Evolutionary conservation across 805 yeast genomes (phyloP).

Genomic region (Starmerella floris): DNA sequence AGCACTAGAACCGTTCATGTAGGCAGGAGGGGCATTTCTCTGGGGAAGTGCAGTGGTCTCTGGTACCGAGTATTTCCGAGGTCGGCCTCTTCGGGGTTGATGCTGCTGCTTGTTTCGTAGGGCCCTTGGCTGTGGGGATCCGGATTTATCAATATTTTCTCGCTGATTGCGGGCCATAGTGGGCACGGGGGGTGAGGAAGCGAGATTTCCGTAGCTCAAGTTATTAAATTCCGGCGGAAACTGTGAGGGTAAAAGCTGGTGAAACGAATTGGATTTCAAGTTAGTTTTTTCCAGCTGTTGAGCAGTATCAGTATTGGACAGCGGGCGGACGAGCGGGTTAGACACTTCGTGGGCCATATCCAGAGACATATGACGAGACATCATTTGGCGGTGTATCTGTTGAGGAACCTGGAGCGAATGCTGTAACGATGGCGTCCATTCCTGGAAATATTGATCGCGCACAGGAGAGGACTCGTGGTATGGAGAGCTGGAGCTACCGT

Average conservation of each 20-base stretch:
- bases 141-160: not conserved
- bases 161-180: not conserved
- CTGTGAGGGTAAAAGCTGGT: slow-evolving; percentile 12
- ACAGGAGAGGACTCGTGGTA: slow-evolving; percentile 4
- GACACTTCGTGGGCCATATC: too few relatives aligned
- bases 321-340: not conserved
- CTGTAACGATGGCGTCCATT: slow-evolving; percentile 14
- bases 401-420: not conserved
- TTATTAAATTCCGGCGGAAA: slow-evolving; percentile 3
- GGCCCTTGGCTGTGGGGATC: slow-evolving; percentile 5
- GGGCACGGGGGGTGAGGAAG: slow-evolving; percentile 14
- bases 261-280: not conserved
- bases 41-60: too few relatives aligned
- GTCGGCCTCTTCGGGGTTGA: slow-evolving; percentile 1
- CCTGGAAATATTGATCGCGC: not conserved
- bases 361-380: not conserved
- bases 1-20: too few relatives aligned
- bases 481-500: slow-evolving; percentile 20
- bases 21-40: too few relatives aligned
- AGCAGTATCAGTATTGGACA: not conserved
- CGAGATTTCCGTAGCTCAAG: slow-evolving; percentile 1
- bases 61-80: not conserved
- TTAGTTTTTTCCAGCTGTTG: too few relatives aligned
- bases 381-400: too few relatives aligned
- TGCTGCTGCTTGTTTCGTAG: not conserved